A percentile compares a stretch with the other conserved stretches of the same genome.
These are phyloP conservation scores for Ascocoryne sarcoides DNA, from an alignment of 2,329 filamentous ascomycete species.

Conservation along the genomic window DNA sequence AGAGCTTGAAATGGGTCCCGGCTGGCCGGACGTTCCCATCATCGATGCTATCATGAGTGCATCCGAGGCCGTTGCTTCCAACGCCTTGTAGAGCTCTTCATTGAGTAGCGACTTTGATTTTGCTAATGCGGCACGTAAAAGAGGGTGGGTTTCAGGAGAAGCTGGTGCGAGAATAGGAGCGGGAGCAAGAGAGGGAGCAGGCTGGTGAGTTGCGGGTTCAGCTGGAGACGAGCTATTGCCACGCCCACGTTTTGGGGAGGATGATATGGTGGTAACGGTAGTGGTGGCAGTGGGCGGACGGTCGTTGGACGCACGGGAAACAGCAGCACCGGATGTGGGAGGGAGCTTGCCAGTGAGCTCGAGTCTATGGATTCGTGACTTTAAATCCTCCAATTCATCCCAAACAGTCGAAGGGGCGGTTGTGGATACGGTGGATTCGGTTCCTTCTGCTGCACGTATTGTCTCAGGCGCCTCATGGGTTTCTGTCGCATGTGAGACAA, in stretches of 20 bases:
- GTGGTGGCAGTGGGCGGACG: constrained; percentile 86
- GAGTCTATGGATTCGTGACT: constrained; percentile 82
- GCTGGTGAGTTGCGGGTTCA: constrained; percentile 35
- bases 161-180: constrained; percentile 33
- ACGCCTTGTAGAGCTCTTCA: constrained; percentile 63
- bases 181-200: constrained; percentile 37
- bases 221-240: constrained; percentile 38
- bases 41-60: constrained; percentile 70
- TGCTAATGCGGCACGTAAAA: constrained; percentile 69
- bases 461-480: constrained; percentile 34
- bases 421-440: constrained; percentile 81
- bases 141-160: constrained; percentile 57
- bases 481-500: constrained; percentile 41
- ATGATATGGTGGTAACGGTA: constrained; percentile 81
- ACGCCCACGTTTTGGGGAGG: constrained; percentile 70
- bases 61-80: constrained; percentile 76
- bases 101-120: constrained; percentile 67
- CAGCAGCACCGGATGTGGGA: constrained; percentile 69
- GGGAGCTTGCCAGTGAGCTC: constrained; percentile 86
- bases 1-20: constrained; percentile 56
- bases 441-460: constrained; percentile 50
- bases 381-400: constrained; percentile 94
- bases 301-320: constrained; percentile 55
- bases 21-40: constrained; percentile 64
- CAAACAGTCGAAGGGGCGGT: constrained; percentile 89